Base-by-base conservation (phyloP, 2,329 filamentous ascomycete genomes). In the Paecilomyces fulvus region DNA sequence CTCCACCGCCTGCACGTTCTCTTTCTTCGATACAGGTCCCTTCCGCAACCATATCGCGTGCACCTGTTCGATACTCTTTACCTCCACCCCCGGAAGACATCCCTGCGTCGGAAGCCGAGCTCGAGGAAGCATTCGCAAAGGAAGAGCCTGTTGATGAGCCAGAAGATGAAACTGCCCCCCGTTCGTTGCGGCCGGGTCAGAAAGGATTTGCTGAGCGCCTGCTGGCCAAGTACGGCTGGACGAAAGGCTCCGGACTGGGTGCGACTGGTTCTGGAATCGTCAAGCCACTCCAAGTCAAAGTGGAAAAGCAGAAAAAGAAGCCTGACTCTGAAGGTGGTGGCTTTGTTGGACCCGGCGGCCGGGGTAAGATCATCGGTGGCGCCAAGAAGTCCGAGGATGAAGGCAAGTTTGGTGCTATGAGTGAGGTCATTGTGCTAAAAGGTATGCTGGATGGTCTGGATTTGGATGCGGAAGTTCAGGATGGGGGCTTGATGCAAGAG, bases 151-250 rank as follows among this genome's bases (percentile, higher is more conserved):
- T 73, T 46, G 67, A 75, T 33, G 70, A 73, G 25, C 66, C 71
- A 31, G 64, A 66, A 20, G 67, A 67, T 52, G 63, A 63, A 14
- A 70, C 71, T 53, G 67, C 71, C 20, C 73, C 78, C 30, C 82
- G 83, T 37, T 86, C 86, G 48, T 83, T 77, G 56, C 84, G 86
- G 2, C 90, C 91, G 0, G 90, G 90, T 14, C 89, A 95, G 71
- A 83, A 85, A 61, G 89, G 87, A 53, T 96, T 96, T 71, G 94
- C 90, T 0, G 84, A 91, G 62, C 87, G 91, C 31, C 82, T 97
- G 56, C 90, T 99, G 84, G 83, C 84, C 59, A 97, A 96, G 70
- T 94, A 96, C 74, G 94, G 94, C 55, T 97, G 92, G 89, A 87
- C 85, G 33, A 87, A 92, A 66, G 94, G 94, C 23, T 82, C 87